Percentiles rank a stretch among this genome's conserved stretches.
Evolutionary conservation across 2,329 filamentous ascomycete genomes (phyloP).

Genomic region (Fusarium newnesense): DNA sequence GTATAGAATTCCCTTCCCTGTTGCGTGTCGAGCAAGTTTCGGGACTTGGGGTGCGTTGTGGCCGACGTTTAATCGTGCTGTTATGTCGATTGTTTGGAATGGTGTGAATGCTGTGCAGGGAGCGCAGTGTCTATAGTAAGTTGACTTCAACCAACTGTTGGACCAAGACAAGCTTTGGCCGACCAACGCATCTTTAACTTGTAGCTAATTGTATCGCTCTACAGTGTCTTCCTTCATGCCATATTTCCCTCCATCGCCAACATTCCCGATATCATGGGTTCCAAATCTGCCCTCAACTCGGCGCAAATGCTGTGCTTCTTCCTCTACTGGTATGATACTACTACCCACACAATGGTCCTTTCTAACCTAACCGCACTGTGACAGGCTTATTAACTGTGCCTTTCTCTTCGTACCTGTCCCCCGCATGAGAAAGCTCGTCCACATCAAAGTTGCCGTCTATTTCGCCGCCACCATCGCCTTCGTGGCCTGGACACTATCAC

Average conservation of each 20-base stretch:
- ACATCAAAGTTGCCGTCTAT: conserved; percentile 10
- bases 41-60: conserved; percentile 16
- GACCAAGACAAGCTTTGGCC: too few relatives aligned
- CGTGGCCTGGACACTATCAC: neutral
- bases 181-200: too few relatives aligned
- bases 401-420: conserved; percentile 8
- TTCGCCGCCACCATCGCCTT: conserved; percentile 12
- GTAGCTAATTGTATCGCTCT: rapidly evolving
- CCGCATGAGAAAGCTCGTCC: conserved; percentile 1
- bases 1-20: conserved; percentile 5
- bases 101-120: conserved; percentile 14
- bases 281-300: conserved; percentile 12
- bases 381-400: conserved; percentile 6
- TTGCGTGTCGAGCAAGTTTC: conserved; percentile 7
- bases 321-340: neutral
- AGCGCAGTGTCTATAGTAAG: conserved; percentile 14
- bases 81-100: conserved; percentile 19
- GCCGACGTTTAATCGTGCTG: conserved; percentile 7
- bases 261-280: conserved; percentile 12
- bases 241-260: conserved; percentile 6
- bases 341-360: rapidly evolving
- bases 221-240: conserved; percentile 9
- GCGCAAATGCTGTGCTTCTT: conserved; percentile 21
- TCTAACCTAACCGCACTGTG: neutral
- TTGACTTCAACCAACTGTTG: rapidly evolving